Evolutionary conservation across 1,284 basidiomycete species (phyloP), one percentile per base, ranked within the genome.

Genomic region (Cutaneotrichosporon cyanovorans): DNA sequence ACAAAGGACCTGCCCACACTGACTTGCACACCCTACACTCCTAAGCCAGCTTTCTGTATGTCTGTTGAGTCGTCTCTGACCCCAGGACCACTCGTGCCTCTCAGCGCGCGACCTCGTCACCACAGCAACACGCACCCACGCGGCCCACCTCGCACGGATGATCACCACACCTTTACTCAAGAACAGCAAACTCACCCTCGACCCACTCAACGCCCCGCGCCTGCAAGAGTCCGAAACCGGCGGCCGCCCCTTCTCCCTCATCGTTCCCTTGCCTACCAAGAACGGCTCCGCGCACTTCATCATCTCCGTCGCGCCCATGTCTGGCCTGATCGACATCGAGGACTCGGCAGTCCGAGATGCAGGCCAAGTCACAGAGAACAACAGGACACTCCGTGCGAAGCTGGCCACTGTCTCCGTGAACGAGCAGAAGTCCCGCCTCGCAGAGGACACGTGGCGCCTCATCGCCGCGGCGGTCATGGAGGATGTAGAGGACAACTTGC

Each of bases 391-490:
- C 10, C 43, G 64, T 19, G 62, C 60, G 4, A 51, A 56, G 38
- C 35, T 61, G 34, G 57, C 61, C 4, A 58, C 55, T 8, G 52
- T 45, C 5, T 53, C 48, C 22, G 55, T 64, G 33, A 69, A 67
- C 45, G 58, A 63, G 15, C 58, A 58, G 12, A 59, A 58, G 48
- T 47, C 54, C 10, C 51, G 57, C 18, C 42, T 68, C 25, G 54
- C 55, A 6, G 65, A 68, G 34, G 65, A 64, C 48, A 46, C 68
- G 16, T 58, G 57, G 8, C 55, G 63, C 16, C 42, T 69, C 21
- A 57, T 63, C 18, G 52, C 58, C 9, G 65, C 61, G 12, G 65
- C 66, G 23, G 58, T 68, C 31, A 61, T 59, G 42, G 67, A 69
- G 48, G 63, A 59, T 43, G 46, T 68, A 12, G 64, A 68, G 40